phyloP scores from a whole-genome alignment of 441 rosid species.

The Adansonia rubrostipa region DNA sequence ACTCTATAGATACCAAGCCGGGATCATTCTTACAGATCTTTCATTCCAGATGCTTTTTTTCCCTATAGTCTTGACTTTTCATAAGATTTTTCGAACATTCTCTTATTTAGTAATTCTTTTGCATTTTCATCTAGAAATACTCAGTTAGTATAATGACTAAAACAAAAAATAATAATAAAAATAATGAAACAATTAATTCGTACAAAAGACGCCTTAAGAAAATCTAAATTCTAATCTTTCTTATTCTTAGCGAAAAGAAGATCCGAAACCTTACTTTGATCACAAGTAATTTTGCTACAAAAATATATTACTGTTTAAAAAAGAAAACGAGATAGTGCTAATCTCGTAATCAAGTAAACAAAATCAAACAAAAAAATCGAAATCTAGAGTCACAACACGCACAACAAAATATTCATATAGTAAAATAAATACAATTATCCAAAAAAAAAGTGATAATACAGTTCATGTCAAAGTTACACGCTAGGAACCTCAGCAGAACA shows the following conservation, averaged over 20 bases:
- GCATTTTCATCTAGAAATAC: neutral
- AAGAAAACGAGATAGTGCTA: neutral
- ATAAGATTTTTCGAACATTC: neutral
- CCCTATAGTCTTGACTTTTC: neutral
- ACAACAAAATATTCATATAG: neutral
- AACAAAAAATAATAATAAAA: neutral
- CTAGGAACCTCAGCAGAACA: neutral
- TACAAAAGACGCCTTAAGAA: slow-evolving; percentile 9
- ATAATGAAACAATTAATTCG: neutral
- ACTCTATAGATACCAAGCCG: neutral
- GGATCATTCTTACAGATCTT: neutral
- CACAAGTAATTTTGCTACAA: neutral
- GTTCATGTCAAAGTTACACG: slow-evolving; percentile 2
- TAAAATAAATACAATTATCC: neutral
- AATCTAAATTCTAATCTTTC: neutral
- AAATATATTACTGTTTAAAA: neutral
- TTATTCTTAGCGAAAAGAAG: neutral
- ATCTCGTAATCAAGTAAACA: neutral
- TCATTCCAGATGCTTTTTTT: neutral
- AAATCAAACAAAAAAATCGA: neutral
- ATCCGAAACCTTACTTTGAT: slow-evolving; percentile 15
- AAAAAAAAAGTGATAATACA: neutral
- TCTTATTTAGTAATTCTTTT: neutral
- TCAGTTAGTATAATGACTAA: neutral
- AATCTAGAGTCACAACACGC: neutral